Evolutionary conservation across 106 monocot genomes (phyloP), one percentile per base, ranked within the genome.

Genomic region (Alisma plantagoaquatica): DNA sequence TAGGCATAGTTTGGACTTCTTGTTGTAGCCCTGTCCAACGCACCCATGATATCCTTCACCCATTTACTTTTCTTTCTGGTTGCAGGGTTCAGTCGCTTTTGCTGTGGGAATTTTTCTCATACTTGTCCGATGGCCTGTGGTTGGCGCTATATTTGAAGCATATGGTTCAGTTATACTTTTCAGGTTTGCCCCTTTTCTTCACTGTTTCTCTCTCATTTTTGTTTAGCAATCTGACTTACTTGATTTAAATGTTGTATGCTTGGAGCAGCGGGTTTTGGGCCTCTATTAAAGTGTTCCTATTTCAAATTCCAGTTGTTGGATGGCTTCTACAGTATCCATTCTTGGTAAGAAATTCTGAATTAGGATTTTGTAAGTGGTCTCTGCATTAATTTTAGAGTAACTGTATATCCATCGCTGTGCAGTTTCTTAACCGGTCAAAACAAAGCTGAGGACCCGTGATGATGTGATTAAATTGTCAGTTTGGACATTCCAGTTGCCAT

Each of bases 81-180:
- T 69, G 51, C 70, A 92, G 92, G 92, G 92, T 43, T 79, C 82
- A 16, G 19, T 86, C 60, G 67, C 79, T 50, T 92, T 92, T 54
- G 29, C 80, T 50, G 28, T 75, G 33, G 92, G 92, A 1, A 56
- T 92, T 5, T 74, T 92, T 63, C 86, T 86, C 41, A 77, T 92
- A 51, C 71, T 86, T 69, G 73, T 83, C 33, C 69, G 79, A 50
- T 92, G 86, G 92, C 86, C 92, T 32, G 53, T 86, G 61, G 38
- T 65, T 66, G 92, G 92, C 23, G 83, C 86, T n/a, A 72, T 92
- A 14, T 50, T 82, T 24, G 79, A 92, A 69, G 52, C 79, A 31
- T 92, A 77, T 69, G 92, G 92, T 54, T 70, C 70, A 17, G 23
- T 69, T 41, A 62, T 83, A 46, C 77, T 92, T 18, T 92, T 92